phyloP scores from a whole-genome alignment of 2,329 filamentous ascomycete genomes.

The Aureobasidium sp. region DNA sequence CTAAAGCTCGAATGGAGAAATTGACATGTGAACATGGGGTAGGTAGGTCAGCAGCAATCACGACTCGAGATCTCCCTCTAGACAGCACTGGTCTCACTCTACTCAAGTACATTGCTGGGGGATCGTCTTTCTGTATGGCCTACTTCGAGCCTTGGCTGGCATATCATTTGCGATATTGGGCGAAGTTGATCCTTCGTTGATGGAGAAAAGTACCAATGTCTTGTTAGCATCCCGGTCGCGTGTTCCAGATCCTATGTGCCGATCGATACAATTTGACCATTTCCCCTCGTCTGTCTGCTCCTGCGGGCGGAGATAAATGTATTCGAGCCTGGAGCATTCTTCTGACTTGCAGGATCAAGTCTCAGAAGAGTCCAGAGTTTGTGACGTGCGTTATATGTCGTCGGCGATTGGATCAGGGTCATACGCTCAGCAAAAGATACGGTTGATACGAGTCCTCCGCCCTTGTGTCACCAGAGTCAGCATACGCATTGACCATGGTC shows the following conservation, averaged over 20 bases:
- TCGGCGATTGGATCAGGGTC: not conserved
- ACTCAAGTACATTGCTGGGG: not conserved
- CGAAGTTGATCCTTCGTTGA: not conserved
- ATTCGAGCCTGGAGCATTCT: not conserved
- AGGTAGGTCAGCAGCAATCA: not conserved
- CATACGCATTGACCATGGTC: not conserved
- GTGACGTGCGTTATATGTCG: not conserved
- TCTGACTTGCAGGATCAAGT: not conserved
- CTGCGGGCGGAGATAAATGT: no score
- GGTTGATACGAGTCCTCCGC: not conserved
- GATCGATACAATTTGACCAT: not conserved
- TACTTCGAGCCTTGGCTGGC: not conserved
- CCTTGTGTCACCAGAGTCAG: not conserved
- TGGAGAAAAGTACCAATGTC: not conserved
- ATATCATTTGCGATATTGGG: not conserved
- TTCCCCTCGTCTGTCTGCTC: not conserved
- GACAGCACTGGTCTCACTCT: not conserved
- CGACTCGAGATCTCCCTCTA: not conserved
- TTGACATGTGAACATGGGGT: conserved; percentile 1
- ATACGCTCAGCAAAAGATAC: not conserved
- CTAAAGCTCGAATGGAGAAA: not conserved
- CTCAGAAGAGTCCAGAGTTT: not conserved
- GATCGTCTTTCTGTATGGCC: not conserved
- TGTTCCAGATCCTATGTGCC: not conserved
- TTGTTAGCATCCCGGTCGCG: not conserved